phyloP scores from a whole-genome alignment of 1,284 basidiomycete genomes.

The Ganoderma sinense region DNA sequence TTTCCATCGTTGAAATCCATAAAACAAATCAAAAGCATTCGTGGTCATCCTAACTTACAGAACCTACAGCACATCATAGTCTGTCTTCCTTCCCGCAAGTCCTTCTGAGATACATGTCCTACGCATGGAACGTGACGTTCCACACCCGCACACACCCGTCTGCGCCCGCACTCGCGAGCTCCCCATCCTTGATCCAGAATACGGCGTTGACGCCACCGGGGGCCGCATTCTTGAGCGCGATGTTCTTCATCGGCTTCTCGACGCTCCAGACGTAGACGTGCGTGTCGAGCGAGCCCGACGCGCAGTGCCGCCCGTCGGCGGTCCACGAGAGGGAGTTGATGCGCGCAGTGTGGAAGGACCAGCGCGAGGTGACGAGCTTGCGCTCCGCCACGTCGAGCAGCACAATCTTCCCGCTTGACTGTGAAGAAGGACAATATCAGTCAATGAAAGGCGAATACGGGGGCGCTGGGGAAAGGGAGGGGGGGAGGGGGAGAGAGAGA shows the following conservation, averaged over 20 bases:
- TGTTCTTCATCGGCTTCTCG: slow-evolving; percentile 78
- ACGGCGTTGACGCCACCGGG: slow-evolving; percentile 86
- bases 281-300: slow-evolving; percentile 91
- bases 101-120: slow-evolving; percentile 11
- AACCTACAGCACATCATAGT: neutral
- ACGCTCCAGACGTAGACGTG: slow-evolving; percentile 92
- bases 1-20: neutral
- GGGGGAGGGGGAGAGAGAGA: slow-evolving; percentile 15
- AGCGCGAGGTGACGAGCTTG: slow-evolving; percentile 77
- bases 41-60: neutral
- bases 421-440: neutral
- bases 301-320: slow-evolving; percentile 76
- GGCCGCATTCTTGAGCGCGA: slow-evolving; percentile 86
- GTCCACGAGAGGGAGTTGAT: slow-evolving; percentile 86
- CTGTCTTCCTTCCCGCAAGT: neutral
- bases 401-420: slow-evolving; percentile 84
- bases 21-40: neutral
- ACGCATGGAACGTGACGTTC: slow-evolving; percentile 66
- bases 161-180: slow-evolving; percentile 80
- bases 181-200: slow-evolving; percentile 72
- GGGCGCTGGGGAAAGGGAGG: neutral
- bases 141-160: slow-evolving; percentile 86
- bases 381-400: slow-evolving; percentile 77
- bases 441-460: neutral
- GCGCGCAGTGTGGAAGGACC: slow-evolving; percentile 90